These are phyloP conservation scores for Fomitopsis pinicola DNA, from an alignment of 1,284 basidiomycete species.

Conservation along the genomic window DNA sequence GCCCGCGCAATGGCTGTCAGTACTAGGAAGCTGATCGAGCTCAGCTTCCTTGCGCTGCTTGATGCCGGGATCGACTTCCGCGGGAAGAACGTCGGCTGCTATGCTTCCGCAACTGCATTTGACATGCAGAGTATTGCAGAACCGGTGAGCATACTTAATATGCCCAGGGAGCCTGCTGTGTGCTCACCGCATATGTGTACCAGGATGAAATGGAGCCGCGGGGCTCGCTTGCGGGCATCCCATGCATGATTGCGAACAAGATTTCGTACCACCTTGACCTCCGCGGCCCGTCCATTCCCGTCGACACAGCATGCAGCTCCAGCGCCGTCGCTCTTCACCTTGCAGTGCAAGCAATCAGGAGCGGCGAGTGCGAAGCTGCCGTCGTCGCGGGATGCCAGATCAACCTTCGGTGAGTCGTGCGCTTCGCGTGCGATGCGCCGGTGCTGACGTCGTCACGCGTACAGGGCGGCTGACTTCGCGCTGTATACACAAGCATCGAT, in stretches of 20 bases:
- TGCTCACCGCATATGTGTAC: neutral
- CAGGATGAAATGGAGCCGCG: constrained; percentile 33
- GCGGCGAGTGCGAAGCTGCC: constrained; percentile 44
- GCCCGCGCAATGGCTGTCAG: constrained; percentile 31
- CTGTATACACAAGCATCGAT: constrained; percentile 32
- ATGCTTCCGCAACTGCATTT: constrained; percentile 24
- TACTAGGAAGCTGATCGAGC: constrained; percentile 35
- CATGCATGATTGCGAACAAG: constrained; percentile 38
- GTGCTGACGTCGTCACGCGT: neutral
- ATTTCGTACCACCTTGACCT: constrained; percentile 49
- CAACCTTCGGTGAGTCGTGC: constrained; percentile 30
- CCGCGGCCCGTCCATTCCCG: constrained; percentile 40
- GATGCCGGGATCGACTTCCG: constrained; percentile 41
- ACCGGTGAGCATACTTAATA: constrained; percentile 13
- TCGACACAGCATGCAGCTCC: constrained; percentile 49
- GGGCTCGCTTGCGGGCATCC: constrained; percentile 34
- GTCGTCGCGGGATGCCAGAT: constrained; percentile 41
- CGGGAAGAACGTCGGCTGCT: constrained; percentile 34
- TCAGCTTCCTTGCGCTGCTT: constrained; percentile 33
- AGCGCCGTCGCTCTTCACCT: constrained; percentile 41
- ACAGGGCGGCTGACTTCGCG: constrained; percentile 16
- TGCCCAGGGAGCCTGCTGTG: neutral
- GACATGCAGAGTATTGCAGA: constrained; percentile 12
- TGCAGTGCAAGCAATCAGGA: constrained; percentile 38
- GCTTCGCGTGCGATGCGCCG: neutral